phyloP scores from a whole-genome alignment of 805 yeast genomes.

The Pichia eremophila region DNA sequence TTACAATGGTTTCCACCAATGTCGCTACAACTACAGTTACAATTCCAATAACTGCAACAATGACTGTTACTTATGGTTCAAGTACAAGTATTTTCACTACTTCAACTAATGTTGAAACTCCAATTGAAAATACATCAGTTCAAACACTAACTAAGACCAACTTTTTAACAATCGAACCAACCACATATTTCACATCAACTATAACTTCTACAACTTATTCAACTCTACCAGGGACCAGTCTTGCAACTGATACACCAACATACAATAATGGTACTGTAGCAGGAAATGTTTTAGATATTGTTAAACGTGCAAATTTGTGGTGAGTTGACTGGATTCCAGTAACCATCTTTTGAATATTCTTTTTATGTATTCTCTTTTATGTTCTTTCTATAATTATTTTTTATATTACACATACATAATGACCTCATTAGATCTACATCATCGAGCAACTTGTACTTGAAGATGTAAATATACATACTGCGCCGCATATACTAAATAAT shows the following conservation, averaged over 20 bases:
- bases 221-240: too few species aligned
- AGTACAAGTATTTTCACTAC: constrained; percentile 22
- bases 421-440: too few species aligned
- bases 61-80: constrained; percentile 25
- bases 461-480: too few species aligned
- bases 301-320: neutral
- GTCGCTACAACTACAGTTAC: constrained; percentile 18
- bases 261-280: neutral
- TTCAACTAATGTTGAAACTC: constrained; percentile 22
- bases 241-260: neutral
- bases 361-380: neutral
- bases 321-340: neutral
- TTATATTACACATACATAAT: neutral
- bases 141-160: constrained; percentile 8
- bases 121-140: constrained; percentile 7
- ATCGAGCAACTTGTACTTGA: too few species aligned
- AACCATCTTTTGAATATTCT: neutral
- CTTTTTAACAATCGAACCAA: neutral
- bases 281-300: neutral
- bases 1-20: constrained; percentile 8
- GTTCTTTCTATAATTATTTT: neutral
- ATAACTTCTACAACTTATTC: neutral
- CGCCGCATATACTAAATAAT: too few species aligned
- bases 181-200: neutral
- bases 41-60: constrained; percentile 24